Evolutionary conservation across 257 asterid genomes (phyloP).

Genomic region (Rhazya stricta): DNA sequence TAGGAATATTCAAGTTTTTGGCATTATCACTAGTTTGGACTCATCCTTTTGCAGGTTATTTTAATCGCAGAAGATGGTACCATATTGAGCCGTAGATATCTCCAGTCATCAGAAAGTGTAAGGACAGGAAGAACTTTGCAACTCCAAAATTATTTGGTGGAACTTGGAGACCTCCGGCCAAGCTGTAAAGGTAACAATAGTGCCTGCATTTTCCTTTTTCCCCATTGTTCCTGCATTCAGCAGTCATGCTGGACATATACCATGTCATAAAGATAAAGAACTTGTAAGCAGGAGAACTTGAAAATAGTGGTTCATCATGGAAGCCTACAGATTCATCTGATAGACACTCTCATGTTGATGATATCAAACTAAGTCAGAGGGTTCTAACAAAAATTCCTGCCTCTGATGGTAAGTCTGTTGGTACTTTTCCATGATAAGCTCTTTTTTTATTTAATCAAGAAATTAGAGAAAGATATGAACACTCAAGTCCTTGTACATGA

Average conservation of each 20-base stretch:
- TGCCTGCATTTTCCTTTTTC: not conserved
- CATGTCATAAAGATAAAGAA: not conserved
- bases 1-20: not conserved
- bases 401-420: slow-evolving; percentile 14
- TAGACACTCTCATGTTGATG: not conserved
- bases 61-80: slow-evolving; percentile 29
- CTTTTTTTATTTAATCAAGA: not conserved
- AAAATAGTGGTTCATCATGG: too few relatives aligned
- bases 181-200: slow-evolving; percentile 21
- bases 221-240: not conserved
- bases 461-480: not conserved
- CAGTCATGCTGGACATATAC: not conserved
- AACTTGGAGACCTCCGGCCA: slow-evolving; percentile 23
- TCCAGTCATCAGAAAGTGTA: slow-evolving; percentile 29
- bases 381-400: slow-evolving; percentile 7
- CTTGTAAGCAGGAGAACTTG: not conserved
- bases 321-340: slow-evolving; percentile 1
- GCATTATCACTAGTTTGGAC: not conserved
- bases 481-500: not conserved
- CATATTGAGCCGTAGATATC: slow-evolving; percentile 23
- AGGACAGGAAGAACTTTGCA: slow-evolving; percentile 23
- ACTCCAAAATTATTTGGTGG: slow-evolving; percentile 29
- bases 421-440: not conserved
- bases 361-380: slow-evolving; percentile 15
- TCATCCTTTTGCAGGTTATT: slow-evolving; percentile 22